Base-by-base conservation (phyloP, 371 early-diverging fungal species). In the Dichotomocladium elegans region DNA sequence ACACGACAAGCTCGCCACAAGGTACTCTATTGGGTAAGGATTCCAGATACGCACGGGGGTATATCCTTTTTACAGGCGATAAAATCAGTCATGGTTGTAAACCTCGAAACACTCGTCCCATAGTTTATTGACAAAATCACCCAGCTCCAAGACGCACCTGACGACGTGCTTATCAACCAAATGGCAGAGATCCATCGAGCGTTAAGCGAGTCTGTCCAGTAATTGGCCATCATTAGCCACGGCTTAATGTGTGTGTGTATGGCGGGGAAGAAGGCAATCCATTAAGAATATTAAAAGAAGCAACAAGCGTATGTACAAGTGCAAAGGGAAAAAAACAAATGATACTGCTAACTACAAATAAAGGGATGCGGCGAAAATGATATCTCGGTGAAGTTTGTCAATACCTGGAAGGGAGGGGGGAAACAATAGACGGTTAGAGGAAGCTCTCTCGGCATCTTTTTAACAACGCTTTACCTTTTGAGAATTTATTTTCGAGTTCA, bases 291-390 rank as follows among this genome's bases (percentile, higher is more conserved):
- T n/a, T n/a, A n/a, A n/a, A n/a, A n/a, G n/a, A n/a, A n/a, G n/a
- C n/a, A n/a, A n/a, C n/a, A n/a, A n/a, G n/a, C n/a, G n/a, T n/a
- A n/a, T n/a, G n/a, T n/a, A n/a, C n/a, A n/a, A n/a, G n/a, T n/a
- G n/a, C n/a, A n/a, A n/a, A n/a, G n/a, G n/a, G n/a, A n/a, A n/a
- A n/a, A 33, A 33, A 10, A n/a, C 33, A 33, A 33, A 33, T 10
- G 33, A 33, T 33, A 33, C 8, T 21, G n/a, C 15, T 3, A 25
- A 10, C 35, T 88, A 98, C 57, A 98, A 75, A 64, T 98, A 99
- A 58, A 99, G 81, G 17, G 94, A 94, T 21, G 91, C 91, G 8
- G 99, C 96, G 82, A 99, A 99, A 29, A 99, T 93, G 74, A 99
- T 99, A 61, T 99, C 99, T 66, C 99, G 83, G 78, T 99, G 99